Percentiles rank a stretch among this genome's conserved stretches.
phyloP scores from a whole-genome alignment of 225 moss, liverwort and hornwort genomes.

The Rhytidiadelphus loreus region DNA sequence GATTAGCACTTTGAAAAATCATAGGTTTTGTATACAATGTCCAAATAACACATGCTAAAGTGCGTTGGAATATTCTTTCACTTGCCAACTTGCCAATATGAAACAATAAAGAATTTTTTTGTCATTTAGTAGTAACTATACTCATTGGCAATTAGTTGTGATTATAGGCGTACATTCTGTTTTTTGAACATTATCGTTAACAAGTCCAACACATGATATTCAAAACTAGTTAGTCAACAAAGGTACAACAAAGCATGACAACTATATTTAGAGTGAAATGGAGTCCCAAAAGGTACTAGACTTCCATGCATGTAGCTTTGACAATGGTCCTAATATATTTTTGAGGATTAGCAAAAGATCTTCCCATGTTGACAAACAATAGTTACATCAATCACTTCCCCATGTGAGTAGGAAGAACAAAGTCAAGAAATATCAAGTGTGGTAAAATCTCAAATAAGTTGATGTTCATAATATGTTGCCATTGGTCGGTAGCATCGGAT shows the following conservation, averaged over 20 bases:
- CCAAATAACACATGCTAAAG: background rate
- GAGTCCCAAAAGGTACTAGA: too few relatives aligned
- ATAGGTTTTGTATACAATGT: fast-evolving
- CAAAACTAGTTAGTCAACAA: fast-evolving
- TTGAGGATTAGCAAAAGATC: background rate
- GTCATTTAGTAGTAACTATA: background rate
- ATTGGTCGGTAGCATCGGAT: background rate
- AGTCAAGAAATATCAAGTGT: background rate
- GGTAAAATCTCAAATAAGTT: too few relatives aligned
- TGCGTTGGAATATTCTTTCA: background rate
- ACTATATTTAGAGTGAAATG: background rate
- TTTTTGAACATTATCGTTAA: background rate
- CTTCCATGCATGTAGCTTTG: fast-evolving
- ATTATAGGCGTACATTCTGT: background rate
- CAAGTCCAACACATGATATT: background rate
- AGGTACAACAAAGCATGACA: background rate
- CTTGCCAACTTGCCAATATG: background rate
- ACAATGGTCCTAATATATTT: too few relatives aligned
- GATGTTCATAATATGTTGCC: too few relatives aligned
- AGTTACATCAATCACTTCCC: too few relatives aligned
- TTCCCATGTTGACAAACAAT: background rate
- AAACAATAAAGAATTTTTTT: background rate
- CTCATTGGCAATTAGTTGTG: background rate
- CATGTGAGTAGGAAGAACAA: background rate
- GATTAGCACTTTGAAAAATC: background rate